These are phyloP conservation scores for Fusarium piperis DNA, from an alignment of 2,329 filamentous ascomycete genomes.

Conservation along the genomic window DNA sequence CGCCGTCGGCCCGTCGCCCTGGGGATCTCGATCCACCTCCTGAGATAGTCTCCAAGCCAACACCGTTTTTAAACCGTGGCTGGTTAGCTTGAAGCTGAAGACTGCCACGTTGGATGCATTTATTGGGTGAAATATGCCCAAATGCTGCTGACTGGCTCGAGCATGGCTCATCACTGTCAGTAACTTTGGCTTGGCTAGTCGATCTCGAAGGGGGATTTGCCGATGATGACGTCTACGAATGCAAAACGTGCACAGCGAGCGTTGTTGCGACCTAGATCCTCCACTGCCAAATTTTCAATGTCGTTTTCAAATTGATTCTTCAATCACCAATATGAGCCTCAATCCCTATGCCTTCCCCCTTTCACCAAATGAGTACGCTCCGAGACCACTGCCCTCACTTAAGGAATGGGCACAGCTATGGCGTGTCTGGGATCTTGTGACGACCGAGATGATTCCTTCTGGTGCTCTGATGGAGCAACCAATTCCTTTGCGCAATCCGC, in stretches of 20 bases:
- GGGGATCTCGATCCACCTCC: not conserved
- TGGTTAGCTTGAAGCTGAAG: not conserved
- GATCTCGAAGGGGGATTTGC: not conserved
- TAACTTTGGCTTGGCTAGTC: not conserved
- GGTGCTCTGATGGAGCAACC: conserved; percentile 25
- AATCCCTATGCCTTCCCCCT: conserved; percentile 55
- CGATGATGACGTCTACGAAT: not conserved
- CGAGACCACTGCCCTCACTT: conserved; percentile 15
- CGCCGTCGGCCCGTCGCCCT: not conserved
- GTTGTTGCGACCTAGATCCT: too few relatives aligned
- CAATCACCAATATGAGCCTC: not conserved
- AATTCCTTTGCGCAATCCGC: conserved; percentile 22
- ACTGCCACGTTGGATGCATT: not conserved
- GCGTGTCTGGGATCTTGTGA: conserved; percentile 27
- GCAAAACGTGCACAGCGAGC: too few relatives aligned
- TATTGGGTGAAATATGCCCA: not conserved
- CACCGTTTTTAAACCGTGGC: not conserved
- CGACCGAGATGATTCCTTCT: conserved; percentile 10
- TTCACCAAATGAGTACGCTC: conserved; percentile 12
- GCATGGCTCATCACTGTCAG: not conserved
- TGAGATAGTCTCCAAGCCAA: not conserved
- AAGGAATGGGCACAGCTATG: conserved; percentile 29
- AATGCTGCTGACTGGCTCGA: not conserved
- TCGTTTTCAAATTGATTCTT: not conserved
- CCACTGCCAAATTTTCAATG: too few relatives aligned